Evolutionary conservation across 2,329 filamentous ascomycete genomes (phyloP), one percentile per base, ranked within the genome.

Genomic region (Calonectria fujianensis): DNA sequence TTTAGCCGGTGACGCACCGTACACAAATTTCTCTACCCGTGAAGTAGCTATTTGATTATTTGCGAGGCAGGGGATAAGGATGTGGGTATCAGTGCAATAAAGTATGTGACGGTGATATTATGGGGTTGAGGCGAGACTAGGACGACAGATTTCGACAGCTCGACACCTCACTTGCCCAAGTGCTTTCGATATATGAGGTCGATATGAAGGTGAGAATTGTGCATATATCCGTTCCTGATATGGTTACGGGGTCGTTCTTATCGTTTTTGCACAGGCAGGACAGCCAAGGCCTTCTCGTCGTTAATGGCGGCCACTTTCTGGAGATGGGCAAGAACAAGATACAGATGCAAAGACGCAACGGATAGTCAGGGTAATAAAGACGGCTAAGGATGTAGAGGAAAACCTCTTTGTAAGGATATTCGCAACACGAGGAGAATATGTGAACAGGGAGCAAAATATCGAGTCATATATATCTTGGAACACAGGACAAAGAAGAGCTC

Each of bases 381-480:
- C 20, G n/a, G 24, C 18, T 65, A 65, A 65, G 18, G 11, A 65
- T 65, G 41, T 31, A 48, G 20, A 45, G 24, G 14, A 20, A 50
- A 32, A 13, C 31, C 11, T 45, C 59, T 64, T 48, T 64, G 61
- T 64, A 64, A 64, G 24, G 18, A 64, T 64, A 64, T 48, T 64
- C 39, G 20, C 20, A 32, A 20, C 13, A 24, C 39, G 41, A 50
- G 57, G 41, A 41, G 41, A 45, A 65, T 65, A 65, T 45, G 61
- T 50, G 61, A 50, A 50, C 13, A 20, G 61, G 61, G 57, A 37
- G 57, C n/a, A 27, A 39, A 41, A 41, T 41, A 24, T 63, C 39
- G 32, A 41, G 35, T 41, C 57, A 24, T 39, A 41, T 63, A 63
- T 41, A 41, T 41, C 57, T 63, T 63, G 16, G 57, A 63, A 63